Percentiles rank a stretch among this genome's conserved stretches.
phyloP scores from a whole-genome alignment of 2,329 filamentous ascomycete genomes.

The Botryosphaeria agaves region DNA sequence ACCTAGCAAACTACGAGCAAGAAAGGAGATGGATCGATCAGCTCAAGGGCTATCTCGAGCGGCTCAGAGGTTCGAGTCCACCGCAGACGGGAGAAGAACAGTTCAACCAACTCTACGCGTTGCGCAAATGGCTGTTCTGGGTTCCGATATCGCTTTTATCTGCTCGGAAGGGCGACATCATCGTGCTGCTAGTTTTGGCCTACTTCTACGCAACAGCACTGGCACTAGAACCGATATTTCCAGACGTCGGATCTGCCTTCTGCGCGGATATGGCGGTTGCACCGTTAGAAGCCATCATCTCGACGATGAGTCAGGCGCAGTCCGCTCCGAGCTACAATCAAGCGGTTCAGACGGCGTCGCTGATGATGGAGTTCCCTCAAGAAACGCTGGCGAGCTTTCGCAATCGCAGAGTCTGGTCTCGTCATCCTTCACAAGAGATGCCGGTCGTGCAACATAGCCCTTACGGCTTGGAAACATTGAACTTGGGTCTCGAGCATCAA shows the following conservation, averaged over 20 bases:
- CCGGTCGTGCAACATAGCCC: constrained; percentile 17
- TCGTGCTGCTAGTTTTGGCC: constrained; percentile 66
- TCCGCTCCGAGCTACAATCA: constrained; percentile 21
- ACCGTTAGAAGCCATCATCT: constrained; percentile 75
- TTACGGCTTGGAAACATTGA: constrained; percentile 19
- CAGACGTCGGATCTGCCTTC: constrained; percentile 78
- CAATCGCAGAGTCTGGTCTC: constrained; percentile 19
- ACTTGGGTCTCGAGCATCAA: constrained; percentile 20
- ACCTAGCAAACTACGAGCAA: constrained; percentile 24
- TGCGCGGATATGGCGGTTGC: constrained; percentile 49
- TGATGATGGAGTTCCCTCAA: constrained; percentile 28
- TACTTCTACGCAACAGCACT: constrained; percentile 85
- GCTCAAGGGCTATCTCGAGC: constrained; percentile 27
- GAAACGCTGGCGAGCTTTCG: constrained; percentile 25
- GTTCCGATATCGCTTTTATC: constrained; percentile 73
- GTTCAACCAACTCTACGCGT: constrained; percentile 74
- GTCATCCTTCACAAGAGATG: constrained; percentile 16
- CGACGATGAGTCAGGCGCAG: constrained; percentile 52
- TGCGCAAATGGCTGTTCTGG: constrained; percentile 93
- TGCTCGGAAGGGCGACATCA: constrained; percentile 56
- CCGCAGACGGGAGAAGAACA: constrained; percentile 52
- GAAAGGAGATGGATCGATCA: constrained; percentile 32
- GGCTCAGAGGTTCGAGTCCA: constrained; percentile 21
- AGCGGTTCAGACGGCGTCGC: constrained; percentile 23
- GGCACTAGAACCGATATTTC: constrained; percentile 77